These are phyloP conservation scores for Saccharomyces pastorianus DNA, from an alignment of 1,139 yeast genomes.

Conservation along the genomic window DNA sequence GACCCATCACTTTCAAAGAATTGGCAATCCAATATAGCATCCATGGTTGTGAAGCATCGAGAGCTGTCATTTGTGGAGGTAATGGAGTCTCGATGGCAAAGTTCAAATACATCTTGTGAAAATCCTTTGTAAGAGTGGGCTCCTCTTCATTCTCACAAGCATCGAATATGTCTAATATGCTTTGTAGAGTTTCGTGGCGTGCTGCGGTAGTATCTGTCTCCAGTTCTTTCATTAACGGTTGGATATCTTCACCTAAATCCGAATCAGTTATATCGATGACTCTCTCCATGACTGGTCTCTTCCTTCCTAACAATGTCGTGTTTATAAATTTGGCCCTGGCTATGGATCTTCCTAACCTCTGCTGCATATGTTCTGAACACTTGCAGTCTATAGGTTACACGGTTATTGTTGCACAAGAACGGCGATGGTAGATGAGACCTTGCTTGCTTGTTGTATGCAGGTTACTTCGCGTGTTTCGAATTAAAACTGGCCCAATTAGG, in stretches of 20 bases:
- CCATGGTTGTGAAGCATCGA: slow-evolving; percentile 93
- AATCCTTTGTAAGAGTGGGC: slow-evolving; percentile 28
- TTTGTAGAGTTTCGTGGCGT: slow-evolving; percentile 38
- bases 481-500: neutral
- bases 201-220: slow-evolving; percentile 36
- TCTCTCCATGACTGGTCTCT: slow-evolving; percentile 18
- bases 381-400: neutral
- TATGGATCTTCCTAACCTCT: neutral
- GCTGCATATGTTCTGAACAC: neutral
- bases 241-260: slow-evolving; percentile 11
- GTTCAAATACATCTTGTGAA: slow-evolving; percentile 37
- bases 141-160: slow-evolving; percentile 12
- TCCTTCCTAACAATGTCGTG: slow-evolving; percentile 27
- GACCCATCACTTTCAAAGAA: slow-evolving; percentile 39
- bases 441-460: slow-evolving; percentile 5
- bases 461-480: neutral
- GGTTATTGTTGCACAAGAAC: neutral
- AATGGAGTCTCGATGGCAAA: slow-evolving; percentile 36
- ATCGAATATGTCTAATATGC: neutral
- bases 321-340: slow-evolving; percentile 12
- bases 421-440: neutral
- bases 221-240: slow-evolving; percentile 22
- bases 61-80: slow-evolving; percentile 35
- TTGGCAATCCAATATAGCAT: slow-evolving; percentile 76
- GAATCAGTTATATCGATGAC: slow-evolving; percentile 12